Percentiles rank a stretch among this genome's conserved stretches.
Conservation (phyloP, 1,284 basidiomycete species). For the Irpex sp. region DNA sequence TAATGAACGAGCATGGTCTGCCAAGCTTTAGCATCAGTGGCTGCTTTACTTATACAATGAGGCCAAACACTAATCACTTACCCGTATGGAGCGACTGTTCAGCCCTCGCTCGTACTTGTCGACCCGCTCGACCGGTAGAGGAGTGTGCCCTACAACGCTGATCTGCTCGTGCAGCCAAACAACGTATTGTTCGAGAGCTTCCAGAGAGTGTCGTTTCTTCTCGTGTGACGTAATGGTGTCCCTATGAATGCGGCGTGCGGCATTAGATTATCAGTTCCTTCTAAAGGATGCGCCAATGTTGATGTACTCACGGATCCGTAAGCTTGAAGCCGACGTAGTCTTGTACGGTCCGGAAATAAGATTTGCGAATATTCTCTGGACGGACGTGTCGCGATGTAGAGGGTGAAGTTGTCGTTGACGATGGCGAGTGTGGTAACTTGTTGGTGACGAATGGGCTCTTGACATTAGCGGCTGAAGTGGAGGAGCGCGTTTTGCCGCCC, state of each 20-base stretch:
- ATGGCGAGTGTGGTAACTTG: background rate
- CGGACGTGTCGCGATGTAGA: background rate
- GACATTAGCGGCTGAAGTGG: background rate
- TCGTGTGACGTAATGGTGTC: constrained; percentile 72
- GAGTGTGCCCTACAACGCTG: constrained; percentile 42
- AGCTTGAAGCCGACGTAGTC: constrained; percentile 53
- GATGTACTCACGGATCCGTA: constrained; percentile 53
- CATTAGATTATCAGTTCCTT: too few relatives aligned
- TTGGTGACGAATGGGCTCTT: background rate
- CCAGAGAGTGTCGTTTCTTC: constrained; percentile 69
- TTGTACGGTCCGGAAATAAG: constrained; percentile 48
- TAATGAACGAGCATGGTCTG: constrained; percentile 56
- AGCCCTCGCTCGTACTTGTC: constrained; percentile 48
- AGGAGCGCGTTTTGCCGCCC: constrained; percentile 4
- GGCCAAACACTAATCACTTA: constrained; percentile 14
- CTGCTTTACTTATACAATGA: too few relatives aligned
- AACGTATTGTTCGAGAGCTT: constrained; percentile 69
- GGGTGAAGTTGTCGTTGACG: background rate
- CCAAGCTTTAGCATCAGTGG: too few relatives aligned
- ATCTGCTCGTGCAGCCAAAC: constrained; percentile 60
- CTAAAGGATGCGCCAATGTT: background rate
- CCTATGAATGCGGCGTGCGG: constrained; percentile 27
- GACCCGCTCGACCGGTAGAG: constrained; percentile 51
- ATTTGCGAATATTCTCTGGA: constrained; percentile 45
- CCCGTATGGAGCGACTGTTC: constrained; percentile 51